phyloP scores from a whole-genome alignment of 306 rosid genomes.

The Vachellia collinsii region DNA sequence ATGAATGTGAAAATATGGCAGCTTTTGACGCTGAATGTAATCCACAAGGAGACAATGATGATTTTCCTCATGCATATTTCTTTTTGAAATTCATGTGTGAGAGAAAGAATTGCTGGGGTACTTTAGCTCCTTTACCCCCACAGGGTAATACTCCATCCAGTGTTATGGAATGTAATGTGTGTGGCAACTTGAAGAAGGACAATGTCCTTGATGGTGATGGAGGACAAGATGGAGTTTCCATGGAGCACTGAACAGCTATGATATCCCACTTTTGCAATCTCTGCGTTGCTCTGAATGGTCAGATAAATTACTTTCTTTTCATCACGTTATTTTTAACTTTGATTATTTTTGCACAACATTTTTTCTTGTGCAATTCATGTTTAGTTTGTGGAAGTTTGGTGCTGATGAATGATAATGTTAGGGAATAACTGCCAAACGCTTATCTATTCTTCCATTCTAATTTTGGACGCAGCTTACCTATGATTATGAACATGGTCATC shows the following conservation, averaged over 20 bases:
- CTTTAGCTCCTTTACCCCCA: constrained; percentile 75
- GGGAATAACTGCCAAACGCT: not conserved
- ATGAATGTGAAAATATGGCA: constrained; percentile 47
- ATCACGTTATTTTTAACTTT: not conserved
- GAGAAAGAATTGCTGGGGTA: constrained; percentile 68
- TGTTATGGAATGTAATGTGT: constrained; percentile 76
- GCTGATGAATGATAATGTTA: not conserved
- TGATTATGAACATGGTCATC: not conserved
- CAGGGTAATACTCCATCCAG: constrained; percentile 44
- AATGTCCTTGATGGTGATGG: constrained; percentile 35
- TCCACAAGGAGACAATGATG: constrained; percentile 39
- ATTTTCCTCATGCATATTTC: constrained; percentile 87
- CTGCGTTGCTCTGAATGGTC: constrained; percentile 16
- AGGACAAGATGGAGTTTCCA: constrained; percentile 43
- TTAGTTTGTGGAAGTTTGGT: not conserved
- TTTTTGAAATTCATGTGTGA: constrained; percentile 74
- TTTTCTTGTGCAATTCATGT: not conserved
- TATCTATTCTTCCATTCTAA: not conserved
- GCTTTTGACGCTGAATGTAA: constrained; percentile 41
- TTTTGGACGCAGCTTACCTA: constrained; percentile 5
- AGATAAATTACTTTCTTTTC: not conserved
- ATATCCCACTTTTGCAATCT: constrained; percentile 28
- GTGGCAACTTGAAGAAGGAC: constrained; percentile 58
- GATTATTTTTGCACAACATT: not conserved
- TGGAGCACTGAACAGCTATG: constrained; percentile 48